Evolutionary conservation across 1,284 basidiomycete species (phyloP), one percentile per base, ranked within the genome.

Genomic region (Athelia sp.): DNA sequence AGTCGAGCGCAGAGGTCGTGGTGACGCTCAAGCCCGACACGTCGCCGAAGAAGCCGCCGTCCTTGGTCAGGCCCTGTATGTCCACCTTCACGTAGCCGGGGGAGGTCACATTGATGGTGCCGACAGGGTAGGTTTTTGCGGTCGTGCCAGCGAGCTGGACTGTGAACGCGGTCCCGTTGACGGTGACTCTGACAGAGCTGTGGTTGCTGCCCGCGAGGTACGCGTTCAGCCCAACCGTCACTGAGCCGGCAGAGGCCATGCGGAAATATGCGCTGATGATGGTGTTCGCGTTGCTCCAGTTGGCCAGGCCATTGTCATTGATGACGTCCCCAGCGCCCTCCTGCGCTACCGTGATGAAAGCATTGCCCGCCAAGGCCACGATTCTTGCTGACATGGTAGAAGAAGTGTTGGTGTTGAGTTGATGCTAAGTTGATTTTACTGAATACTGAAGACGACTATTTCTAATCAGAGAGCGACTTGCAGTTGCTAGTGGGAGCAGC

Each of bases 321-420:
- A 48, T 48, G 22, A 42, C 38, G 38, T 40, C 38, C 38, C 18
- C 19, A 26, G 38, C 36, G 43, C 38, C 47, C 15, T 19, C 21
- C 21, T n/a, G 4, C 24, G 6, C 13, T 10, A 35, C 43, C 47
- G 47, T 48, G 47, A 48, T 17, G 36, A 48, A 48, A 21, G 47
- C 47, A 26, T 48, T 48, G 18, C 47, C 47, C 42, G 47, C 36
- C 38, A 48, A 48, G 24, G 47, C 47, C 29, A 48, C 47, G 3
- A 18, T 48, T 23, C 26, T 44, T 43, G 47, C 36, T 2, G 47
- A 43, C 47, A 48, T 48, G 47, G 18, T 44, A 43, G 69, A n/a
- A 21, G 51, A 42, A 45, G 26, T 4, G 31, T 42, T 15, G 36
- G 23, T 17, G 21, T 23, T 45, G 31, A 51, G 23, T 10, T 36